Base-by-base conservation (phyloP, 108 stramenopile genomes). In the Fistulifera solaris region DNA sequence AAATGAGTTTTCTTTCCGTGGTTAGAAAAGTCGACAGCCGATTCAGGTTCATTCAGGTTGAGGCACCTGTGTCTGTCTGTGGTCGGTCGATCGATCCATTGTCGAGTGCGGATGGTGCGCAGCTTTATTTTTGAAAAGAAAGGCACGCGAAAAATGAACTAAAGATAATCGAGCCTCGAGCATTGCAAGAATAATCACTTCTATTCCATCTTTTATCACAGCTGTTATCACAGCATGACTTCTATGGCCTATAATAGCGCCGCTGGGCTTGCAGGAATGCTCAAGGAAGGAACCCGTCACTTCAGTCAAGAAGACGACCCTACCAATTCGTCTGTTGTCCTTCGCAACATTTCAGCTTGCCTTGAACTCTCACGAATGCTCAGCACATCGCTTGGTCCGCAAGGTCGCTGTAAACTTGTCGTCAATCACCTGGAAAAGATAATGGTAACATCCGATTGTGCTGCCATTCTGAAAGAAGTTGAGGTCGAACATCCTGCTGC, bases 401-500 rank as follows among this genome's bases (percentile, higher is more conserved):
- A 96, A 62, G 96, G 96, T 40, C 92, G 96, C 73, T 94, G 95
- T 77, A 98, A 98, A 71, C 81, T 98, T 45, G 89, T 99, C 25
- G 94, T 99, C 40, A 99, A 99, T 76, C 99, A 99, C 70, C 66
- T 98, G 51, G 97, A 94, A 49, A 96, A 96, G 70, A 95, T 96
- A 57, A 94, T 96, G 52, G 99, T 99, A 18, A 97, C 99, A 5
- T 71, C 72, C 8, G 99, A 99, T 61, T 97, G 96, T 45, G 94
- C 95, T 8, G 85, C 96, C 18, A 97, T 99, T 53, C 67, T 96
- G 47, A 78, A 76, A 19, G 97, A 98, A 77, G 67, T 99, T 42
- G 96, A 96, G 59, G 89, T 99, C 26, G 80, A 93, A 68, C 99
- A 99, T 75, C 99, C 99, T 22, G 99, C 99, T 3, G 99, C 99